These are phyloP conservation scores for Aspergillus terreus DNA, from an alignment of 2,329 filamentous ascomycete genomes.

Conservation along the genomic window DNA sequence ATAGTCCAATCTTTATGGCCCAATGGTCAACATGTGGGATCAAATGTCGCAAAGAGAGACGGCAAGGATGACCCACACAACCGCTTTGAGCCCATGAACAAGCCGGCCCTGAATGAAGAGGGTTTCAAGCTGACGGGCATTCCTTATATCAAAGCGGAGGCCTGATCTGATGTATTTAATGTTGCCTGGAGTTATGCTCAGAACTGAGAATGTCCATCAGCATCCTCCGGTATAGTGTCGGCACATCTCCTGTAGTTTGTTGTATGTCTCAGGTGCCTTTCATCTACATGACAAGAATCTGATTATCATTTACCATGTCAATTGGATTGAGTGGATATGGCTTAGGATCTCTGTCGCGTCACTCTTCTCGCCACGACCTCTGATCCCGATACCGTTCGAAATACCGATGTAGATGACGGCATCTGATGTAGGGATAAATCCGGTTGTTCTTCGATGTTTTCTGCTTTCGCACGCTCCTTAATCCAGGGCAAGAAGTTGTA, in stretches of 20 bases:
- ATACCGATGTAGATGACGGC: constrained; percentile 62
- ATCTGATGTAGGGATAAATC: constrained; percentile 42
- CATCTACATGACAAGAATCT: too few relatives aligned
- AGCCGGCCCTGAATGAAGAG: constrained; percentile 39
- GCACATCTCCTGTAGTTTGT: too few relatives aligned
- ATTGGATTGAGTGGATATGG: too few relatives aligned
- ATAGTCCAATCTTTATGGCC: constrained; percentile 27
- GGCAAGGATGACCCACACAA: constrained; percentile 24
- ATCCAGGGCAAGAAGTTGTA: constrained; percentile 63
- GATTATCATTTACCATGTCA: too few relatives aligned
- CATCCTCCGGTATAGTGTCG: too few relatives aligned
- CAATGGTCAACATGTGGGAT: constrained; percentile 20
- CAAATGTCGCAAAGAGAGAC: constrained; percentile 20
- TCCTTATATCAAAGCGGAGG: constrained; percentile 36
- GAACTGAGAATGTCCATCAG: too few relatives aligned
- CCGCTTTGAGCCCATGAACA: constrained; percentile 37
- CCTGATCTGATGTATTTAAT: background rate
- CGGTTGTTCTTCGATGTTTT: constrained; percentile 7
- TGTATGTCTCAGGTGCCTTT: too few relatives aligned
- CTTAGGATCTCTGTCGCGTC: too few relatives aligned
- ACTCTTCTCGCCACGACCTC: constrained; percentile 10
- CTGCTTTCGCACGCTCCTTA: constrained; percentile 20
- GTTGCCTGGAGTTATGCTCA: too few relatives aligned
- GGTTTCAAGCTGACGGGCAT: constrained; percentile 48
- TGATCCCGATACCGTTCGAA: constrained; percentile 51